Conservation (phyloP, 805 yeast genomes). For the Cyberlindnera galapagoensis region DNA sequence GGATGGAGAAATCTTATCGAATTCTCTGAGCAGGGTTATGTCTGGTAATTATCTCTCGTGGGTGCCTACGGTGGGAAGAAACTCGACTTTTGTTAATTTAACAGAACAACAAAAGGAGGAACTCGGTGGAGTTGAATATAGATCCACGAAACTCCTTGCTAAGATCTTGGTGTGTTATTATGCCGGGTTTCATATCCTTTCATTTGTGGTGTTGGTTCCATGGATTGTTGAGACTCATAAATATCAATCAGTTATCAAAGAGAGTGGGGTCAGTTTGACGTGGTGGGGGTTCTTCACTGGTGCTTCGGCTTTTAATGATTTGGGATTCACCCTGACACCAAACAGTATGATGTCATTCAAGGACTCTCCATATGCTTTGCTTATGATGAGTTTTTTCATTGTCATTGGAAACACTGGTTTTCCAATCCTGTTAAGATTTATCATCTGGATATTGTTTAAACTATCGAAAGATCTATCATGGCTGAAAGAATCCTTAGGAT, state of each 20-base stretch:
- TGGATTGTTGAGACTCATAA: conserved; percentile 45
- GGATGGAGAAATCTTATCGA: conserved; percentile 29
- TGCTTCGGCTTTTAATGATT: conserved; percentile 74
- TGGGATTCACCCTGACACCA: conserved; percentile 78
- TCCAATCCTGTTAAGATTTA: conserved; percentile 73
- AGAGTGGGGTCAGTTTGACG: conserved; percentile 60
- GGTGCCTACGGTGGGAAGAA: conserved; percentile 88
- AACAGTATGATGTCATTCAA: conserved; percentile 71
- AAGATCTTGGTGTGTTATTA: conserved; percentile 61
- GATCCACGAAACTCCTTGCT: conserved; percentile 75
- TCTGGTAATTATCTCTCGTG: conserved; percentile 75
- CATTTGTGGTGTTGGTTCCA: conserved; percentile 47
- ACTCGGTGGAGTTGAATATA: conserved; percentile 94
- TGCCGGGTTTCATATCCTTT: conserved; percentile 65
- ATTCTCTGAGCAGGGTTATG: conserved; percentile 30
- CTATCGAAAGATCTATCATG: conserved; percentile 59
- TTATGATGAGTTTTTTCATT: conserved; percentile 62
- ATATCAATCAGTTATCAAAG: conserved; percentile 39
- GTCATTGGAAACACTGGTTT: conserved; percentile 94
- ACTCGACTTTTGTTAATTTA: conserved; percentile 81
- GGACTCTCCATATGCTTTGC: conserved; percentile 54
- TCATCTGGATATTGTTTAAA: conserved; percentile 75
- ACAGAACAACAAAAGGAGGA: conserved; percentile 86
- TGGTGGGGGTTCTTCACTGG: conserved; percentile 95
- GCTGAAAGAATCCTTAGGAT: conserved; percentile 70